These are phyloP conservation scores for Phycomyces blakesleeanus DNA, from an alignment of 192 early-diverging fungal genomes.

Conservation along the genomic window DNA sequence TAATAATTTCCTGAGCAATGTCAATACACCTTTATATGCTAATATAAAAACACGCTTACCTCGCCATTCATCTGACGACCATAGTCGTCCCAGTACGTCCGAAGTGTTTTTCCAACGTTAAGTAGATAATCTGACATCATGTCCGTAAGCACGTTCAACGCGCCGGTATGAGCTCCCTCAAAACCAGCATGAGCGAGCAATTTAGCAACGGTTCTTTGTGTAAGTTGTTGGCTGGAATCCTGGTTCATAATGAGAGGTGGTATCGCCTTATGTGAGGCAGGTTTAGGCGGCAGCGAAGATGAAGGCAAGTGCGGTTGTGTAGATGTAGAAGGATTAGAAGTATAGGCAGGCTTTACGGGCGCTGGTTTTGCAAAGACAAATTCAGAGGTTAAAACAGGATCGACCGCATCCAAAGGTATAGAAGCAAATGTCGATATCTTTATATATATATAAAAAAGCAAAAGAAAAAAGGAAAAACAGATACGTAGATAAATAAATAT, in stretches of 20 bases:
- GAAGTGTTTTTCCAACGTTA: constrained; percentile 80
- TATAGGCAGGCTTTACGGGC: background rate
- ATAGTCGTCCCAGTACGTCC: constrained; percentile 75
- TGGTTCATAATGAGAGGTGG: constrained; percentile 55
- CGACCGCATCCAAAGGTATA: background rate
- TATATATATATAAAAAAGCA: background rate
- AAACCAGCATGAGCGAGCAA: constrained; percentile 87
- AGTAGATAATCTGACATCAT: constrained; percentile 74
- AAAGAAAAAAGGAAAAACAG: too few relatives aligned
- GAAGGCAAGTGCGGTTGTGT: background rate
- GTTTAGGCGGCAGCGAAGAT: background rate
- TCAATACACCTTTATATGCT: background rate
- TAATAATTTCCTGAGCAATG: constrained; percentile 67
- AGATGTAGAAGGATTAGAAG: background rate
- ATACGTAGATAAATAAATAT: too few relatives aligned
- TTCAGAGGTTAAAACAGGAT: background rate
- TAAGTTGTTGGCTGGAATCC: constrained; percentile 50
- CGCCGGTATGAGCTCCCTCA: constrained; percentile 65
- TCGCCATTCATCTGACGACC: constrained; percentile 67
- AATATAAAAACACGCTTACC: constrained; percentile 36
- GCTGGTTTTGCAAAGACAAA: background rate
- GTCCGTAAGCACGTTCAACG: constrained; percentile 72
- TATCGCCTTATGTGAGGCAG: constrained; percentile 27
- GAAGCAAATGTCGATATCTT: constrained; percentile 6
- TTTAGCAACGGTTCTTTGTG: constrained; percentile 59